Evolutionary conservation across 1,284 basidiomycete species (phyloP), one percentile per base, ranked within the genome.

Genomic region (Salmacisia buchloeana): DNA sequence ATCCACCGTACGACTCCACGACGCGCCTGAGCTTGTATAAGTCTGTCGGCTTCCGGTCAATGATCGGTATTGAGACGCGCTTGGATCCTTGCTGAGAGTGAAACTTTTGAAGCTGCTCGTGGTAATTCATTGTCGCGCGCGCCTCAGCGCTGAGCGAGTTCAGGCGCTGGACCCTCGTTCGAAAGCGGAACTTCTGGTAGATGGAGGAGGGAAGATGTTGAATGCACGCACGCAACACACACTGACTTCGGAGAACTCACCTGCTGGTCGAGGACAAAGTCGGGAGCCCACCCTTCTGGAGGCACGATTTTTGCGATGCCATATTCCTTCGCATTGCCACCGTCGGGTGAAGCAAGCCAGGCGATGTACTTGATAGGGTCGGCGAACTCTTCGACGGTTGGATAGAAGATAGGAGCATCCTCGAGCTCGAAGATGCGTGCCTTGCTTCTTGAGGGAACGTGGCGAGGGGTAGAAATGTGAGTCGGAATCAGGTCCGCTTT

Each of bases 301-400:
- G 96, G 96, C 23, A 97, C 86, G 66, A 99, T 88, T 83, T 99
- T 99, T 83, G 91, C 93, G 73, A 99, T 94, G 34, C 96, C 96
- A 78, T 87, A 92, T 56, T 85, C 82, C 74, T 84, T 86, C 0
- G 89, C 93, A 43, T 81, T 77, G 27, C 77, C 75, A 38, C 85
- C 83, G 59, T 88, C 85, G 7, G 89, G 86, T 73, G 96, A 90
- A 62, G 87, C 72, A 45, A 73, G 63, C 72, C 71, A 88, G 74
- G 87, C 87, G 80, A 99, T 91, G 83, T 97, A 99, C 59, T 86
- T 85, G 87, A 97, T 89, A n/a, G 94, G 93, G 82, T 97, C 92
- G 72, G 85, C 86, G 81, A 94, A 99, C 81, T 99, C 89, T 69
- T 94, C 92, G 15, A 82, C 80, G 0, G 89, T 90, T 13, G 96